phyloP scores from a whole-genome alignment of 305 asterid genomes.

The Fraxinus xanthoxyloides region DNA sequence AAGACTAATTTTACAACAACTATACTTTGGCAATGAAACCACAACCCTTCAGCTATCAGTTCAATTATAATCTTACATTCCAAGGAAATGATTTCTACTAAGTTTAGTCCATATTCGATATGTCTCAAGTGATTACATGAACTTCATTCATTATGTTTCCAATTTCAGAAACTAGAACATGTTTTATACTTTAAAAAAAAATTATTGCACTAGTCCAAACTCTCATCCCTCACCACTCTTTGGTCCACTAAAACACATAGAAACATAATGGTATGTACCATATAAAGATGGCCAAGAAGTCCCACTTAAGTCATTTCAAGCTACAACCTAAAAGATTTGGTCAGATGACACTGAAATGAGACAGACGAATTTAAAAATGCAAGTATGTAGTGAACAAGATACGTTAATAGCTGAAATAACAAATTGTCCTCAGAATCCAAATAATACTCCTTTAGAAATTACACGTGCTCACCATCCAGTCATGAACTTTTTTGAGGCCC shows the following conservation, averaged over 20 bases:
- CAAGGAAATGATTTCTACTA: neutral
- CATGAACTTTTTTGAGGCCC: constrained; percentile 8
- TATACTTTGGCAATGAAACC: neutral
- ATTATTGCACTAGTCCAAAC: neutral
- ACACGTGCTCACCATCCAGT: neutral
- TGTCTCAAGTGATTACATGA: neutral
- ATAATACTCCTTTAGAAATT: neutral
- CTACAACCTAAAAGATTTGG: neutral
- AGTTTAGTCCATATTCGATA: neutral
- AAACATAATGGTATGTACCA: neutral
- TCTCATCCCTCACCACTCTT: neutral
- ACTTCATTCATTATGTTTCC: neutral
- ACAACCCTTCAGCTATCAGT: neutral
- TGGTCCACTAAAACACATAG: neutral
- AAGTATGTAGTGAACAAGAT: neutral
- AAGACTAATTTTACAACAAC: neutral
- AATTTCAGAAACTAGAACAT: neutral
- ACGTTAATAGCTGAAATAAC: neutral
- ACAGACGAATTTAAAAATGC: neutral
- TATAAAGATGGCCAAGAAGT: neutral
- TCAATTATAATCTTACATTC: neutral
- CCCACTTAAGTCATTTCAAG: neutral
- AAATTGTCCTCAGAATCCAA: neutral
- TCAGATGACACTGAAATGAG: neutral
- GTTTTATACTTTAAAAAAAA: neutral